phyloP scores from a whole-genome alignment of 495 filamentous ascomycete genomes.

The Hypoxylon fragiforme region DNA sequence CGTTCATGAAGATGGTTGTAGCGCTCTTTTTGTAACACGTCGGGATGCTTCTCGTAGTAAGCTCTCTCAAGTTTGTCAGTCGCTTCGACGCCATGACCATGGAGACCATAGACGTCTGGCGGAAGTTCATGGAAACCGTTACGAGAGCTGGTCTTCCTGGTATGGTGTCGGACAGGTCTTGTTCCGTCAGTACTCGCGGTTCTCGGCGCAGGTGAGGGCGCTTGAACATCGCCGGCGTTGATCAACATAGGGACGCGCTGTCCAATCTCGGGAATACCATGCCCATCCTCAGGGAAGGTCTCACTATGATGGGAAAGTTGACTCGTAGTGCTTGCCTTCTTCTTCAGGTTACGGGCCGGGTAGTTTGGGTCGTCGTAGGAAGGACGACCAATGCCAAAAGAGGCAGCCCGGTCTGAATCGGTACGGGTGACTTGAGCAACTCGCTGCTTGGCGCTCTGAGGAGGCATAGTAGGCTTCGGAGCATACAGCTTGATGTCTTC shows the following conservation, averaged over 20 bases:
- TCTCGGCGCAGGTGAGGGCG: conserved; percentile 77
- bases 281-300: conserved; percentile 63
- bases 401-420: conserved; percentile 80
- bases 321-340: conserved; percentile 62
- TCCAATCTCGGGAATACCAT: conserved; percentile 90
- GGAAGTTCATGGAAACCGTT: conserved; percentile 52
- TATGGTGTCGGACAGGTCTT: conserved; percentile 66
- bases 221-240: conserved; percentile 94
- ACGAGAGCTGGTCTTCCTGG: conserved; percentile 56
- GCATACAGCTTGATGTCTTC: conserved; percentile 85
- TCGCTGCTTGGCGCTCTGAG: conserved; percentile 74
- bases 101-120: conserved; percentile 81
- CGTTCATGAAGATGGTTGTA: conserved; percentile 58
- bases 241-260: conserved; percentile 90
- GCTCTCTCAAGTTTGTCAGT: conserved; percentile 79
- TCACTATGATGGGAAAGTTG: conserved; percentile 53
- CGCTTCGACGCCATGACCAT: conserved; percentile 74
- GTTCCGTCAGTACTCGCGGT: conserved; percentile 56
- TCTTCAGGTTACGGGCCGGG: conserved; percentile 55
- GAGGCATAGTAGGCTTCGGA: conserved; percentile 83
- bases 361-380: conserved; percentile 49
- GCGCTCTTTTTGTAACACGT: conserved; percentile 71
- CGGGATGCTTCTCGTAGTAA: conserved; percentile 89
- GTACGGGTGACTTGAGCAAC: conserved; percentile 84
- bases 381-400: conserved; percentile 75